Base-by-base conservation (phyloP, 768 basidiomycete species). In the Boletus speciosus region DNA sequence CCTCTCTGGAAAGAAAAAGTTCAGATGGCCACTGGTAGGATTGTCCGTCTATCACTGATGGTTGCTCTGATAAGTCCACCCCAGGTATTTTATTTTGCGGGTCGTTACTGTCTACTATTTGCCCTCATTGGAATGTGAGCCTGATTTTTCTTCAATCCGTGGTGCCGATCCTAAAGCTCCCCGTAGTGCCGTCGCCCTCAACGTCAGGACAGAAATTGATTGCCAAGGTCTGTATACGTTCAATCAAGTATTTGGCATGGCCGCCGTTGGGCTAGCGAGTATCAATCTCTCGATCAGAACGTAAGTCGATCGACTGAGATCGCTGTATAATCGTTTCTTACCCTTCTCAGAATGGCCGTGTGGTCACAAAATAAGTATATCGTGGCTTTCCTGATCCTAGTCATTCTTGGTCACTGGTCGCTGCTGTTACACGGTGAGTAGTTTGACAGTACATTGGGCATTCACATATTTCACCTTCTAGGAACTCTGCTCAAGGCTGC, bases 361-460 rank as follows among this genome's bases (percentile, higher is more conserved):
- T 88, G 86, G 84, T 80, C 79, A 0, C 79, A 84, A 56, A 77
- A 73, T 44, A 76, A 70, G 71, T 81, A 73, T 52, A 75, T 88
- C 37, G 74, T 81, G 27, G 47, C 71, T 12, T 79, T 80, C 21
- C 73, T 88, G 2, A 67, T 83, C 21, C 50, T 73, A 4, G 68
- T 88, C 47, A 86, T 86, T 56, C 71, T 87, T 16, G 86, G 78
- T 0, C 86, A 88, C 62, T 88, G 85, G 86, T 84, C 84, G 4
- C 74, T 88, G 39, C 74, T 87, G 29, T 70, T 88, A 31, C 85
- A 85, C 62, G 86, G 86, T 85, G 57, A 27, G 56, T 39, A 25
- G 29, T 14, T 16, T 37, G 6, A 34, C 11, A 32, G 27, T 37
- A 15, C 27, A 37, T 23, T 10, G 27, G 32, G 31, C 46, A 47